These are phyloP conservation scores for Aureobasidium sp. DNA, from an alignment of 2,329 filamentous ascomycete genomes.

Conservation along the genomic window DNA sequence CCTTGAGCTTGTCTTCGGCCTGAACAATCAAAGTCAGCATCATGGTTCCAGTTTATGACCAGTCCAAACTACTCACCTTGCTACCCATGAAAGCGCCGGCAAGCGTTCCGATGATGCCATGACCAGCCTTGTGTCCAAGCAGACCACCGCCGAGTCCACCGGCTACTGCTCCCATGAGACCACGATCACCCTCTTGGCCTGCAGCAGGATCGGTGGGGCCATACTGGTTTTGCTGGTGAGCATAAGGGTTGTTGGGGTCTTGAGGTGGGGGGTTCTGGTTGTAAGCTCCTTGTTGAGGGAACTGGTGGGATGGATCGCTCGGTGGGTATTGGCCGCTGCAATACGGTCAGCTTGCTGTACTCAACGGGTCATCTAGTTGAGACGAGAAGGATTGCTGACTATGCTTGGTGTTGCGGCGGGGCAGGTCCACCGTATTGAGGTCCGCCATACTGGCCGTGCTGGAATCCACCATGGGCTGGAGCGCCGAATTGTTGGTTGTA, in stretches of 20 bases:
- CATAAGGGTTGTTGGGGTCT: constrained; percentile 30
- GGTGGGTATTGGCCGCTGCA: constrained; percentile 23
- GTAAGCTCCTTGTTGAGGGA: constrained; percentile 34
- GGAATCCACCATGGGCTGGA: constrained; percentile 40
- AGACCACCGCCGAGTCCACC: constrained; percentile 50
- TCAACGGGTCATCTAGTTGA: constrained; percentile 20
- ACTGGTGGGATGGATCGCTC: constrained; percentile 14
- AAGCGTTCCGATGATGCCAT: constrained; percentile 48
- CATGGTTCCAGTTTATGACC: neutral
- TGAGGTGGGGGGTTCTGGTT: constrained; percentile 28
- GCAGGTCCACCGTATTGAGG: constrained; percentile 24
- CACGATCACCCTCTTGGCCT: constrained; percentile 47
- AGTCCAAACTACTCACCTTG: constrained; percentile 26
- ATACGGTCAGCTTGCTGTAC: neutral
- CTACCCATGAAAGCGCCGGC: constrained; percentile 49
- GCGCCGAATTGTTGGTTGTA: constrained; percentile 26
- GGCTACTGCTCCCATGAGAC: constrained; percentile 47
- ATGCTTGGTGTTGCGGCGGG: constrained; percentile 24
- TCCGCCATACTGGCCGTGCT: constrained; percentile 33
- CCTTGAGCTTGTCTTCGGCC: constrained; percentile 45
- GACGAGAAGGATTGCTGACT: constrained; percentile 23
- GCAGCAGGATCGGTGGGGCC: constrained; percentile 37
- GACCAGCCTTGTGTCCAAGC: constrained; percentile 48
- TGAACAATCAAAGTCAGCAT: neutral
- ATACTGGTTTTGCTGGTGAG: constrained; percentile 26